Base-by-base conservation (phyloP, 2,329 filamentous ascomycete genomes). In the Sphaerulina vaccinii region DNA sequence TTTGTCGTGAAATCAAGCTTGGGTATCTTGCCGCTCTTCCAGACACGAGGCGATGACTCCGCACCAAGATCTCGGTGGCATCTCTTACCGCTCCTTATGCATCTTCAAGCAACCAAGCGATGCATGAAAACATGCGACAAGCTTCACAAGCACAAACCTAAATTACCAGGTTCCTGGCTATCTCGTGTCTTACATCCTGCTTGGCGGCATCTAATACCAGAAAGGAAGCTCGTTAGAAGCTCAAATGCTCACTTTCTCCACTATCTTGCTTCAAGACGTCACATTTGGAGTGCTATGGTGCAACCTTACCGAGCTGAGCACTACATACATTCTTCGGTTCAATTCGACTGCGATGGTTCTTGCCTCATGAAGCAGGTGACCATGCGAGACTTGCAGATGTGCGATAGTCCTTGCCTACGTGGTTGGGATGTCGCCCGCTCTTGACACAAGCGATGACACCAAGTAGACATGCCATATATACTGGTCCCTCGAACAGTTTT, bases 261-360 rank as follows among this genome's bases (percentile, higher is more conserved):
- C 44, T 18, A 35, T 23, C 22, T 38, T 47, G 44, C 44, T 24
- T 36, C n/a, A 38, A n/a, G 18, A 47, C 44, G 44, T 47, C 44
- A 47, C 44, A 21, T 29, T 21, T 27, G 33, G 33, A 38, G 15
- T 33, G 43, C 32, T 13, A 11, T n/a, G 24, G 11, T 46, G 43
- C 43, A 15, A 46, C 43, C 32, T 46, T 21, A 18, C 27, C 18
- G 29, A 36, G 16, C 27, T 23, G n/a, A 13, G 18, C 43, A 46
- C 43, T 10, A 21, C 19, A 46, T 13, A 32, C 33, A 47, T 47
- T 16, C 33, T 38, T 16, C 16, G 22, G 32, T 15, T n/a, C 6
- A 21, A 47, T 5, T 35, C 5, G 32, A 35, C 5, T 5, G 13
- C 29, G 15, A 27, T 47, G 44, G 24, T 35, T 38, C 29, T 38